phyloP scores from a whole-genome alignment of 2,329 filamentous ascomycete genomes.

The Diplodia mutila region DNA sequence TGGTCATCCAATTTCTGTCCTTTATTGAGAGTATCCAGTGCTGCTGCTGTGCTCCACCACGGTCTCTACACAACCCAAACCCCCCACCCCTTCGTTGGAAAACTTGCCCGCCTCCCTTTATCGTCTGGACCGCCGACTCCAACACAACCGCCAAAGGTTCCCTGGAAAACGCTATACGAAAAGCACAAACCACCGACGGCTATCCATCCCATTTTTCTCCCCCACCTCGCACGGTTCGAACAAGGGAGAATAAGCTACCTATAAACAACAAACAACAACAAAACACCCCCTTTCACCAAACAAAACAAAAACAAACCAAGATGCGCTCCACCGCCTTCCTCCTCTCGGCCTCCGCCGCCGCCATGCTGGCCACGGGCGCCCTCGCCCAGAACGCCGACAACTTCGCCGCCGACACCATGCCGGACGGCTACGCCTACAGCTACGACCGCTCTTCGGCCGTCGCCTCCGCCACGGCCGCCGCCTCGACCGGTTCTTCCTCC shows the following conservation, averaged over 20 bases:
- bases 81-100: background rate
- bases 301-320: background rate
- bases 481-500: no score
- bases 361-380: slow-evolving; percentile 26
- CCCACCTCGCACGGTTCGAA: no score
- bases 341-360: slow-evolving; percentile 22
- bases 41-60: slow-evolving; percentile 20
- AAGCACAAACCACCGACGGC: background rate
- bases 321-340: slow-evolving; percentile 27
- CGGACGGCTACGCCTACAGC: slow-evolving; percentile 21
- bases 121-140: background rate
- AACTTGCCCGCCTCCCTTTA: background rate
- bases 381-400: slow-evolving; percentile 22
- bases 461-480: background rate
- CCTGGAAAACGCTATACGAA: background rate
- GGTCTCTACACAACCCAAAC: slow-evolving; percentile 14
- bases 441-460: background rate
- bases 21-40: slow-evolving; percentile 1
- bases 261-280: background rate
- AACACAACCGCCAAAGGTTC: no score
- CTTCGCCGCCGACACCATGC: slow-evolving; percentile 26
- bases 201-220: background rate
- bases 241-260: background rate
- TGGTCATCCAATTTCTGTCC: slow-evolving; percentile 7
- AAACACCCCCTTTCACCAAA: background rate